Evolutionary conservation across 2,329 filamentous ascomycete species (phyloP), one percentile per base, ranked within the genome.

Genomic region (Sarocladiaceae sp.): DNA sequence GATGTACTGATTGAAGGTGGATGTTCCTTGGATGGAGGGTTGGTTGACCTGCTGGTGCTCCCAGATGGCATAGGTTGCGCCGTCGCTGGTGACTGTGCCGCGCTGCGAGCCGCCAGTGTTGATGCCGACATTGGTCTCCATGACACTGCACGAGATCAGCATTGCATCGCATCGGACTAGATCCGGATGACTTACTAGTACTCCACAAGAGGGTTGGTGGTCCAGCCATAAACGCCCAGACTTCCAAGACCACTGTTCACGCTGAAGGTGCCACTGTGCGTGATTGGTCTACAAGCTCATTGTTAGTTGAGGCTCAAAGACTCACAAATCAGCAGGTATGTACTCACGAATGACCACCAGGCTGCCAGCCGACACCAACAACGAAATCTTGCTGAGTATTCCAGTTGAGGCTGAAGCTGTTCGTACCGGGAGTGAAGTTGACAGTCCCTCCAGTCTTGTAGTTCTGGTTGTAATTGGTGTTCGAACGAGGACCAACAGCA

Each of bases 1-100:
- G 75, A 73, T 78, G 66, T 71, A 80, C 66, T 80, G 77, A 60
- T 74, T 65, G 61, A 80, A 79, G 50, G 74, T 79, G 42, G 59
- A 55, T 26, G 72, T 78, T 35, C 77, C 77, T 37, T 71, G 60
- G 49, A 78, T 78, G 48, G 70, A 74, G n/a, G 75, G 75, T 48
- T 66, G 64, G 56, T 78, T 74, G 56, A 59, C 58, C 22, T 69
- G 66, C 13, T 61, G 66, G 56, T 59, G 65, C 53, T 61, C 59
- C 59, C 62, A 67, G 51, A 73, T 62, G 51, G 70, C 65, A 58
- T 74, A 74, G 22, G 61, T 60, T 46, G 60, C 62, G 29, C 69
- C 71, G 48, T 71, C 70, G 37, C 59, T 62, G 33, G 57, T 67
- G 54, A 73, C 60, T 31, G 63, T 57, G 52, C 70, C 71, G 54